Conservation (phyloP, 495 filamentous ascomycete species). For the Jackrogersella minutella region DNA sequence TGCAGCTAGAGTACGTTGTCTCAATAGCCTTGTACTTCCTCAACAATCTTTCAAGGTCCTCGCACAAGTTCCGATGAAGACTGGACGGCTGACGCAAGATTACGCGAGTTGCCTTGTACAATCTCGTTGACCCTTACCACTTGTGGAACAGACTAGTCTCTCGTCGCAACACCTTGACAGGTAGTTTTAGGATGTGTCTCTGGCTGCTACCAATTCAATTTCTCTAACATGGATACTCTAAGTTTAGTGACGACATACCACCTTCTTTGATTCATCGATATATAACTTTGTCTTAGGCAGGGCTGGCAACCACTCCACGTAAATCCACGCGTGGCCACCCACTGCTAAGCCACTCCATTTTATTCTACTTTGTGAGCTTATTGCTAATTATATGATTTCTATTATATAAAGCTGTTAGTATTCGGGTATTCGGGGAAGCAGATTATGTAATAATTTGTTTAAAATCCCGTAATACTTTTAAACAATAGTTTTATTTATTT, state of each 20-base stretch:
- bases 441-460: no score
- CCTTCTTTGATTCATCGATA: neutral
- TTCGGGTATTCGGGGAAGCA: no score
- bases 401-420: no score
- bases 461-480: no score
- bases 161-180: neutral
- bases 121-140: neutral
- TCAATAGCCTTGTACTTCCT: neutral
- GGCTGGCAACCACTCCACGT: no score
- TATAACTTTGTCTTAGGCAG: neutral
- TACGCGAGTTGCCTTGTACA: slow-evolving; percentile 11
- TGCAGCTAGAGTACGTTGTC: neutral
- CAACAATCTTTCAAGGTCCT: neutral
- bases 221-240: neutral
- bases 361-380: no score
- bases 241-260: neutral
- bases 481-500: no score
- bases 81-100: slow-evolving; percentile 4
- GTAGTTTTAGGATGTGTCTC: neutral
- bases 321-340: no score
- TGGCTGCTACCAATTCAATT: no score
- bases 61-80: neutral
- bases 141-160: neutral
- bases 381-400: no score
- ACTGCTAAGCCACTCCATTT: no score